Conservation (phyloP, 805 yeast genomes). For the Metschnikowia arizonensis region DNA sequence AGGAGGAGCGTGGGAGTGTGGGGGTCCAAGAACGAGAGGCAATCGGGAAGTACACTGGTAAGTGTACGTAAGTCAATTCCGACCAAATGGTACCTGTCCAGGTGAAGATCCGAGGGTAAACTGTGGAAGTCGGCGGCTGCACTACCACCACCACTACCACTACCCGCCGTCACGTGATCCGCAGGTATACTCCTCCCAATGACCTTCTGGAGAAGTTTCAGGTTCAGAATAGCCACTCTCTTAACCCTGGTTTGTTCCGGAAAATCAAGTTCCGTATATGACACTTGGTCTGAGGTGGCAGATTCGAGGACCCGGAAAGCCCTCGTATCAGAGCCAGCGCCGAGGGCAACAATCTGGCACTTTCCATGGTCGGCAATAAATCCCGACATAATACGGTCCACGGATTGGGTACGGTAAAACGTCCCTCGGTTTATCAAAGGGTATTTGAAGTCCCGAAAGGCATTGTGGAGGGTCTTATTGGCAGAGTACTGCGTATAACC, state of each 20-base stretch:
- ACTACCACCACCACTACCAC: neutral
- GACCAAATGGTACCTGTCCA: constrained; percentile 46
- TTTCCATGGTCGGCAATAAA: constrained; percentile 32
- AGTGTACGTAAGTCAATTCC: constrained; percentile 52
- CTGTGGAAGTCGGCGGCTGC: constrained; percentile 20
- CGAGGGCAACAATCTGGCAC: constrained; percentile 63
- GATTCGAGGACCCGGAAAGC: constrained; percentile 46
- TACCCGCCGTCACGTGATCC: too few relatives aligned
- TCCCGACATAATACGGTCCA: constrained; percentile 43
- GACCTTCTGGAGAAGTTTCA: constrained; percentile 26
- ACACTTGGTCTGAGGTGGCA: constrained; percentile 19
- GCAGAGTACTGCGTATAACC: constrained; percentile 40
- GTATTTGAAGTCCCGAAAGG: constrained; percentile 43
- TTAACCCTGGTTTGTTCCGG: constrained; percentile 50
- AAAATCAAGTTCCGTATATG: constrained; percentile 64
- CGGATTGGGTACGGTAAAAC: constrained; percentile 52
- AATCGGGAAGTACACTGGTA: constrained; percentile 4
- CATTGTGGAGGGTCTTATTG: constrained; percentile 35
- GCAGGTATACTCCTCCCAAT: constrained; percentile 3
- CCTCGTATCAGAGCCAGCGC: constrained; percentile 79
- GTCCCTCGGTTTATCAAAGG: constrained; percentile 75
- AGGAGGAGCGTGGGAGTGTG: constrained; percentile 55
- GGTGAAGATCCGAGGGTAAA: constrained; percentile 29
- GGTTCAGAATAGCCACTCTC: constrained; percentile 41
- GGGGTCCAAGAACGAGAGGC: constrained; percentile 24